Evolutionary conservation across 2,329 filamentous ascomycete genomes (phyloP), one percentile per base, ranked within the genome.

Genomic region (Fusarium redolens): DNA sequence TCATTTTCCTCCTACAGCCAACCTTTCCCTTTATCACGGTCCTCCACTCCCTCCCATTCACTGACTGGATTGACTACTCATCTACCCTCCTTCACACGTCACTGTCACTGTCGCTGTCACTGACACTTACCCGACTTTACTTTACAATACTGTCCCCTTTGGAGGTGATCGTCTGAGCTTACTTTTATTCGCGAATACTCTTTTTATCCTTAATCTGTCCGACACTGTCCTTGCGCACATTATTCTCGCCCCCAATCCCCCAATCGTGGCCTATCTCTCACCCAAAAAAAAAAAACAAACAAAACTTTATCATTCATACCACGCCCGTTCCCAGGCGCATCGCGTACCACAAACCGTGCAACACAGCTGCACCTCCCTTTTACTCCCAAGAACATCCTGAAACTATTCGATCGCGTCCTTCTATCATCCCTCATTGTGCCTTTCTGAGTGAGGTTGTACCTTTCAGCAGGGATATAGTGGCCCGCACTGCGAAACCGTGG

Each of bases 381-480:
- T 64, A 37, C 43, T 31, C 35, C 30, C 37, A 40, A 43, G 22
- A 55, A 65, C 43, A 38, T 47, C 33, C 48, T 45, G 30, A 47
- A 51, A 43, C 38, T 38, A 20, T 50, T 54, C 47, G 52, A 58
- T 59, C 57, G 48, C 62, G 44, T 54, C 33, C 40, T 50, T 52
- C 25, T 38, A 48, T 44, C 33, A 38, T 44, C 52, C n/a, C 51
- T 61, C 47, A 30, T 40, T 40, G 57, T 54, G 65, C 38, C 52
- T 41, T 50, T 51, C 28, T 37, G 44, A 67, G 57, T 35, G 52
- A 72, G 60, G 52, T 44, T 61, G 65, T 60, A 43, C 52, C 43
- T 69, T 44, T 63, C 59, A 68, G 52, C 68, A 75, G 70, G 74
- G 74, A n/a, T 28, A 71, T 65, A 65, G 44, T 48, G 58, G 55